Evolutionary conservation across 2,329 filamentous ascomycete species (phyloP).

Genomic region (Aspergillus brasiliensis): DNA sequence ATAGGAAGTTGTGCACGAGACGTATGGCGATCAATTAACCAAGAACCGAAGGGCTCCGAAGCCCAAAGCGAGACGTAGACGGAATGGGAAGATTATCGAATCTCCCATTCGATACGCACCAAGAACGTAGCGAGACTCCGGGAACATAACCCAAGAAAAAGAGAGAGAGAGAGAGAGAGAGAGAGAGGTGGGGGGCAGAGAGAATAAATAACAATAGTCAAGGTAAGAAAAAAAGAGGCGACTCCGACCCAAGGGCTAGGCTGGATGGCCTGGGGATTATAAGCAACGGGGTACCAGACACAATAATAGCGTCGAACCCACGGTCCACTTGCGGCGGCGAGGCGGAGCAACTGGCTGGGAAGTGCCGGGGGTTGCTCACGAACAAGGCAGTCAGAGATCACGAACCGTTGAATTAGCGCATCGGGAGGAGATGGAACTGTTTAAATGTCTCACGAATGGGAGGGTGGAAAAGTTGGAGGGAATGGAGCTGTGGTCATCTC

Average conservation of each 20-base stretch:
- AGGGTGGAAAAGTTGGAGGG: neutral
- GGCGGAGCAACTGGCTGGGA: neutral
- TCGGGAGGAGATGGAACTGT: neutral
- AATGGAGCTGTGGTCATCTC: neutral
- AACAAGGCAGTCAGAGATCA: neutral
- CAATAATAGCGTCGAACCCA: constrained; percentile 1
- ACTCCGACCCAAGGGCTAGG: neutral
- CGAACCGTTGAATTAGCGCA: neutral
- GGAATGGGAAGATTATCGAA: constrained; percentile 32
- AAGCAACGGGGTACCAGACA: neutral
- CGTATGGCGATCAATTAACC: constrained; percentile 6
- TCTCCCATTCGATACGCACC: constrained; percentile 25
- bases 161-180: constrained; percentile 5
- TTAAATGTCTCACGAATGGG: too few species aligned
- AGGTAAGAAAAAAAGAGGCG: constrained; percentile 5
- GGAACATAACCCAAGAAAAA: constrained; percentile 22
- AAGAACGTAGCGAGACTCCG: constrained; percentile 19
- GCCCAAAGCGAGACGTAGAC: constrained; percentile 17
- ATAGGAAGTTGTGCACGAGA: constrained; percentile 9
- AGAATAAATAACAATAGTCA: constrained; percentile 3
- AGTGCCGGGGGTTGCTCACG: neutral
- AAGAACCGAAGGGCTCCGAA: constrained; percentile 21
- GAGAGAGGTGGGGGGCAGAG: constrained; percentile 6
- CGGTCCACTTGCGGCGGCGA: constrained; percentile 9
- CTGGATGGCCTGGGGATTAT: neutral